Base-by-base conservation (phyloP, 352 stramenopile genomes). In the Phytophthora tentaculata region DNA sequence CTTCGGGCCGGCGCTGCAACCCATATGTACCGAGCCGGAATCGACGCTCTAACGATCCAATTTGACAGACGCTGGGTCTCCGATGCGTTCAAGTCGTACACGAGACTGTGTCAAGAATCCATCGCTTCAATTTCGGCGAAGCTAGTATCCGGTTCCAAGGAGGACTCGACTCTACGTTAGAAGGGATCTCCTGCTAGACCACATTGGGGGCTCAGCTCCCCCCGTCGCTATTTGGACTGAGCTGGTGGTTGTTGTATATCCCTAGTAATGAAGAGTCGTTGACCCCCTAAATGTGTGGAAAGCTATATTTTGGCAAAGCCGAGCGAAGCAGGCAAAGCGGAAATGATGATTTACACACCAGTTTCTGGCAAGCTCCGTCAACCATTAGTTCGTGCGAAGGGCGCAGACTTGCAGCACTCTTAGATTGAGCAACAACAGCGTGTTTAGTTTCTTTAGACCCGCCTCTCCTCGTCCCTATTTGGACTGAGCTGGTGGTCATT, bases 241-340 rank as follows among this genome's bases (percentile, higher is more conserved):
- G 19, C 43, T 23, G 43, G 19, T 49, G 43, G 43, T 49, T n/a
- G 16, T 26, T 17, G 43, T 7, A 24, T 26, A 26, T 49, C 43
- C 43, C 19, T 39, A 49, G 16, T 49, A 49, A 24, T 49, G 19
- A 49, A 49, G 43, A 14, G 19, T 49, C 43, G 43, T 49, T 49
- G 17, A 16, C 17, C 5, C 43, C 43, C n/a, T 24, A 49, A 49
- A 49, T 26, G 43, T 49, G 43, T 49, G 1, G 19, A 49, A 49
- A 49, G 28, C 28, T 39, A 39, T 9, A 20, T 45, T 45, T 45
- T 16, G 10, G 32, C 32, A 39, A 32, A 32, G 9, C 28, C 28
- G 9, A 32, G 28, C 28, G 28, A 39, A 39, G 32, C 39, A 22
- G 13, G 39, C 39, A 20, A 45, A 19, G 16, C 9, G 13, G 16